Evolutionary conservation across 306 rosid species (phyloP).

Genomic region (Rubus parviflorus): DNA sequence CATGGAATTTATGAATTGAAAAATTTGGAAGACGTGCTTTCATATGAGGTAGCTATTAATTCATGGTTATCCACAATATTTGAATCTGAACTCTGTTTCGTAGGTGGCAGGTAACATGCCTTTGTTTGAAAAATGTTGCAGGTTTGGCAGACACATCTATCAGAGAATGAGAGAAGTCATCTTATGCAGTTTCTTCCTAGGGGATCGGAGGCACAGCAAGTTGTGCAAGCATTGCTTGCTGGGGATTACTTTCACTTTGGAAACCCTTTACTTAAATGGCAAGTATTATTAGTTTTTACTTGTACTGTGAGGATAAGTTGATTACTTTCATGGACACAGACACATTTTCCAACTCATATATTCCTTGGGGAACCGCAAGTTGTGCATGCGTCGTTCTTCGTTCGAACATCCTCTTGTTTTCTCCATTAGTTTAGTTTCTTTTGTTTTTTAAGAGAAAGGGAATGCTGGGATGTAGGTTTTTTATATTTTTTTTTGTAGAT

Average conservation of each 20-base stretch:
- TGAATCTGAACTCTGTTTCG: conserved; percentile 13
- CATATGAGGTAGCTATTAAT: conserved; percentile 60
- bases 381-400: neutral
- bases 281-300: conserved; percentile 39
- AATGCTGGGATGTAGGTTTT: neutral
- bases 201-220: conserved; percentile 58
- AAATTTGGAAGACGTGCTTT: conserved; percentile 69
- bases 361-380: neutral
- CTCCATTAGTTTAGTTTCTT: neutral
- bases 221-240: conserved; percentile 58
- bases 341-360: neutral
- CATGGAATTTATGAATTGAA: conserved; percentile 66
- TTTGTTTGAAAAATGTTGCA: conserved; percentile 38
- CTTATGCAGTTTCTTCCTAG: conserved; percentile 76
- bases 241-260: conserved; percentile 83
- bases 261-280: conserved; percentile 75
- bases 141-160: conserved; percentile 81
- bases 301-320: conserved; percentile 5
- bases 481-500: neutral
- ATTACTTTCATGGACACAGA: neutral
- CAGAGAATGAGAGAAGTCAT: conserved; percentile 70
- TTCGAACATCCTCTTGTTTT: neutral
- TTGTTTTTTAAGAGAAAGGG: neutral
- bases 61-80: conserved; percentile 22
- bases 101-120: conserved; percentile 14